Percentiles rank a stretch among this genome's conserved stretches.
phyloP scores from a whole-genome alignment of 345 rosid species.

The Acer negundo region DNA sequence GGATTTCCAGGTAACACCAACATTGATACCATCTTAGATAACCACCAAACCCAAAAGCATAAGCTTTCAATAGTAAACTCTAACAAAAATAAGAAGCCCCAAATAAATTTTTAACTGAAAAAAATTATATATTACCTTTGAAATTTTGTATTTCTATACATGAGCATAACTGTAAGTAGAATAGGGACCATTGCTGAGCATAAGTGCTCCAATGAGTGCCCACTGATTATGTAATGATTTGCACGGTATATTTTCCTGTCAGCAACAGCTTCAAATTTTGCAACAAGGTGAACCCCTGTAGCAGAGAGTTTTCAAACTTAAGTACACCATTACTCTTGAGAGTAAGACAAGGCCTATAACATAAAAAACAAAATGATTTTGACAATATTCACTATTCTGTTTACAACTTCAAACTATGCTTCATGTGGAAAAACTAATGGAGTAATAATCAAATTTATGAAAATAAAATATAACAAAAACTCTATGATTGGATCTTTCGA shows the following conservation, averaged over 20 bases:
- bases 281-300: constrained; percentile 55
- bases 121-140: constrained; percentile 52
- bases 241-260: constrained; percentile 65
- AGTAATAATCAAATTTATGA: neutral
- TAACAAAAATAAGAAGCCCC: constrained; percentile 1
- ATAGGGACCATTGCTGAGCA: constrained; percentile 55
- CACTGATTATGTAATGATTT: constrained; percentile 61
- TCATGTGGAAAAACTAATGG: neutral
- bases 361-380: neutral
- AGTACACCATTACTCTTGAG: constrained; percentile 4
- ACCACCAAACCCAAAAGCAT: neutral
- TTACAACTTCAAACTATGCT: neutral
- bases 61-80: neutral
- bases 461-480: neutral
- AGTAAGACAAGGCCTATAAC: neutral
- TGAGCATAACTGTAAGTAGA: constrained; percentile 71
- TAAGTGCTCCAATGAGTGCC: constrained; percentile 79
- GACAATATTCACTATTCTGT: neutral
- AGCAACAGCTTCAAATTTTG: constrained; percentile 62
- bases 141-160: constrained; percentile 52
- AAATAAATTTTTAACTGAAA: constrained; percentile 1
- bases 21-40: neutral
- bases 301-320: constrained; percentile 12
- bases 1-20: neutral
- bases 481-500: neutral